Percentiles rank a stretch among this genome's conserved stretches.
These are phyloP conservation scores for Cryptococcus sp. DNA, from an alignment of 1,284 basidiomycete species.

Conservation along the genomic window DNA sequence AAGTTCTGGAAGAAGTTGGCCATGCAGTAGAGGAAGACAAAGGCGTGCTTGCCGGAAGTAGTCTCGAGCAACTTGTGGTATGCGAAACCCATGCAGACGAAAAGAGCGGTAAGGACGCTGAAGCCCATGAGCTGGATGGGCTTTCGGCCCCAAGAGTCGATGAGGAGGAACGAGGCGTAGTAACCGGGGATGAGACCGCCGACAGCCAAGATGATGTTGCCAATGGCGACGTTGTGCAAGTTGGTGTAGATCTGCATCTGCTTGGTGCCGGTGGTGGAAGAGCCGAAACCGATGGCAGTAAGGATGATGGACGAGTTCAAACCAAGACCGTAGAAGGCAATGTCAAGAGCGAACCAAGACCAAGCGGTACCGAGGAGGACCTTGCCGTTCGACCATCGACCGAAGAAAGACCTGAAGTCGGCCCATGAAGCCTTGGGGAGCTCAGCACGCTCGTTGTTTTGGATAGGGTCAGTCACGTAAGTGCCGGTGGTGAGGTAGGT, in stretches of 20 bases:
- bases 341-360: constrained; percentile 73
- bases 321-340: constrained; percentile 78
- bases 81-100: constrained; percentile 62
- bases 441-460: constrained; percentile 61
- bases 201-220: constrained; percentile 66
- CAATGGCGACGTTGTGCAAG: constrained; percentile 54
- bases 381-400: constrained; percentile 57
- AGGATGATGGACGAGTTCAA: constrained; percentile 72
- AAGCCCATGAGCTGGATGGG: constrained; percentile 71
- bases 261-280: constrained; percentile 46
- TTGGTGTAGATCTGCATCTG: constrained; percentile 51
- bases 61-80: constrained; percentile 68
- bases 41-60: constrained; percentile 60
- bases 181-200: constrained; percentile 60
- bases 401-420: constrained; percentile 63
- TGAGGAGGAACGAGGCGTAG: constrained; percentile 48
- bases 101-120: constrained; percentile 58
- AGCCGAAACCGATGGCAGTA: constrained; percentile 58
- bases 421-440: constrained; percentile 65
- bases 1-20: constrained; percentile 58
- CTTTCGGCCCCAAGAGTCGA: constrained; percentile 54
- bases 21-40: constrained; percentile 63
- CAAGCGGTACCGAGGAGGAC: constrained; percentile 56
- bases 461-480: constrained; percentile 62
- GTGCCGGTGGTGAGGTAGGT: constrained; percentile 62